Conservation (phyloP, 371 early-diverging fungal genomes). For the Circinella umbellata region DNA sequence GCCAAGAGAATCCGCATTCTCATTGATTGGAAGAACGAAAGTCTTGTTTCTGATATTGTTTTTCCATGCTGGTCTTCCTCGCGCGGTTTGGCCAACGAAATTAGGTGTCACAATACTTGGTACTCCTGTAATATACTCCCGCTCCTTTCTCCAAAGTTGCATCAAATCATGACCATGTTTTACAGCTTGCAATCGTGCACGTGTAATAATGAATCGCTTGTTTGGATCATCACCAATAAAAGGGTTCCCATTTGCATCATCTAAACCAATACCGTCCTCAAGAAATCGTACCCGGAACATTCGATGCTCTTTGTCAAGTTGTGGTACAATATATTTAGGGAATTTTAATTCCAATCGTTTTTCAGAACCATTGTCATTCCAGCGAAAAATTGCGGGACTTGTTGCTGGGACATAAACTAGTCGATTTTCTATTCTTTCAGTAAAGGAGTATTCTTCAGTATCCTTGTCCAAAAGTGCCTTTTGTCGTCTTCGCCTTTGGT, state of each 20-base stretch:
- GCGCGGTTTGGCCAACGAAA: neutral
- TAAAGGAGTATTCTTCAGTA: neutral
- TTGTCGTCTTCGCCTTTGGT: slow-evolving; percentile 3
- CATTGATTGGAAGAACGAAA: neutral
- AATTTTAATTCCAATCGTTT: neutral
- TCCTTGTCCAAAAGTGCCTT: neutral
- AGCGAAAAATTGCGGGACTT: neutral
- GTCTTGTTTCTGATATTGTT: neutral
- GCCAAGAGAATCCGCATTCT: neutral
- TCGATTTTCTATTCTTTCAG: neutral
- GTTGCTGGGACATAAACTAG: neutral
- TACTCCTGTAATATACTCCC: neutral
- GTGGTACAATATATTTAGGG: neutral
- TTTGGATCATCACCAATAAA: neutral
- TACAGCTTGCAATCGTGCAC: neutral
- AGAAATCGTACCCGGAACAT: slow-evolving; percentile 1
- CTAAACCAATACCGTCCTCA: neutral
- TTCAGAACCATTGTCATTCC: neutral
- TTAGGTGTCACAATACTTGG: neutral
- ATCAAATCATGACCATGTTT: neutral
- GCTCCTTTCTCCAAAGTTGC: neutral
- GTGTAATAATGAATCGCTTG: neutral
- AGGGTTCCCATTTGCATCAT: neutral
- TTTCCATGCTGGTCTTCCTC: neutral
- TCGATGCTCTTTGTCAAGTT: neutral